Percentiles rank a stretch among this genome's conserved stretches.
These are phyloP conservation scores for Sedum album DNA, from an alignment of 164 flowering plant genomes.

Conservation along the genomic window DNA sequence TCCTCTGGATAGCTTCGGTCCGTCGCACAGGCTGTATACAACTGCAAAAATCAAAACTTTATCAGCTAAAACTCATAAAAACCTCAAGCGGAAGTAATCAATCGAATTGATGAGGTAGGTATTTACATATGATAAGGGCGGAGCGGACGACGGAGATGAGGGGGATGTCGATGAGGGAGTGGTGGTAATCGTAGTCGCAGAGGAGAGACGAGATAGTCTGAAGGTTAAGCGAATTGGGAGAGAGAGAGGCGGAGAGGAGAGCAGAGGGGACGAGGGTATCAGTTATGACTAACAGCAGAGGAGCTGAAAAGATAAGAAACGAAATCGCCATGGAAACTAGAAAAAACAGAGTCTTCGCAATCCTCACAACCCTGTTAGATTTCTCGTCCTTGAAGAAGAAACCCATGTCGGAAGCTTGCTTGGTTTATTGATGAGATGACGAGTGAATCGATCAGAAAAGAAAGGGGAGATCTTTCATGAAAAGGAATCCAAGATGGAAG, in stretches of 20 bases:
- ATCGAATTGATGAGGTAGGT: background rate
- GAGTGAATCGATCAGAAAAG: background rate
- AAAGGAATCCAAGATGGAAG: constrained; percentile 9
- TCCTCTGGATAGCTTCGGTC: constrained; percentile 63
- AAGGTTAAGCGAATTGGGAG: constrained; percentile 30
- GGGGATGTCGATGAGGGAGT: constrained; percentile 77
- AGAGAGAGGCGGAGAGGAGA: constrained; percentile 53
- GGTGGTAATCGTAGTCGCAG: constrained; percentile 53
- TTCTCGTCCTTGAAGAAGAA: constrained; percentile 44
- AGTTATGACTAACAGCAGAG: constrained; percentile 52
- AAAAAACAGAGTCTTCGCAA: constrained; percentile 66
- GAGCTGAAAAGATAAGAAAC: constrained; percentile 75
- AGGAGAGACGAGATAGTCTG: constrained; percentile 37
- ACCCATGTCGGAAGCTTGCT: constrained; percentile 30
- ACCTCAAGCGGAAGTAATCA: background rate
- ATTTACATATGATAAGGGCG: constrained; percentile 63
- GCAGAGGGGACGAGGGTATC: constrained; percentile 72
- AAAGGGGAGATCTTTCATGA: background rate
- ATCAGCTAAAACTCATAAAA: background rate
- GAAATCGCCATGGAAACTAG: constrained; percentile 60
- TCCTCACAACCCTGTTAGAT: constrained; percentile 36
- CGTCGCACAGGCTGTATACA: constrained; percentile 79
- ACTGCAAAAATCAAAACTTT: constrained; percentile 25
- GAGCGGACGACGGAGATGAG: constrained; percentile 71
- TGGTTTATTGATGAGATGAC: background rate